These are phyloP conservation scores for Yarrowia deformans DNA, from an alignment of 805 yeast genomes.

Conservation along the genomic window DNA sequence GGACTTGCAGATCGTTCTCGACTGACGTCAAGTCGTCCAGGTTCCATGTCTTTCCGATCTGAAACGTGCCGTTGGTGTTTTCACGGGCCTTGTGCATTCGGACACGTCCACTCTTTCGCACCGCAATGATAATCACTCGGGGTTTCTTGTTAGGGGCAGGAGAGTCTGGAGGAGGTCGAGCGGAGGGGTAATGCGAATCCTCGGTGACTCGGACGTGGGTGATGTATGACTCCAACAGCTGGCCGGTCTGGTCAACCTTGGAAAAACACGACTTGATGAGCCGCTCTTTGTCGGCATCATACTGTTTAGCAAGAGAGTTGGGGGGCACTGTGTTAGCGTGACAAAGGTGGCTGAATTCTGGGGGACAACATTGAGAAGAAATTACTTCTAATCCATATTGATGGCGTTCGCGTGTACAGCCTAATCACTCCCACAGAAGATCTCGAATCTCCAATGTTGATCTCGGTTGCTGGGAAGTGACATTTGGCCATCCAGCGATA, in stretches of 20 bases:
- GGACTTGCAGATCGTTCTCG: conserved; percentile 56
- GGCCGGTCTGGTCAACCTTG: conserved; percentile 51
- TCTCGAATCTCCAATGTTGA: neutral
- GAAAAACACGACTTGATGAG: conserved; percentile 61
- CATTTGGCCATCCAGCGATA: neutral
- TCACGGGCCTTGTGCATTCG: conserved; percentile 86
- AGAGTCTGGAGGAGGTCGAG: conserved; percentile 68
- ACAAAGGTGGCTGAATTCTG: too few species aligned
- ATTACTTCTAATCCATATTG: too few species aligned
- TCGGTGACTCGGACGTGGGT: conserved; percentile 81
- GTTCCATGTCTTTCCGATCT: conserved; percentile 93
- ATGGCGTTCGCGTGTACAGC: too few species aligned
- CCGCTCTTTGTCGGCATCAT: conserved; percentile 61
- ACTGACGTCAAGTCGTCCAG: conserved; percentile 70
- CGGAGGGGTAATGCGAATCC: conserved; percentile 71
- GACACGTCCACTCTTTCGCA: conserved; percentile 70
- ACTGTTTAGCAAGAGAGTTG: conserved; percentile 59
- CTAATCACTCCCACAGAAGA: too few species aligned
- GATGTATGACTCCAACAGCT: conserved; percentile 62
- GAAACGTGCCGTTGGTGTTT: conserved; percentile 74
- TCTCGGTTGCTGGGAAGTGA: neutral
- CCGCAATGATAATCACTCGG: conserved; percentile 57
- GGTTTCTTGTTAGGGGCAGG: conserved; percentile 60
- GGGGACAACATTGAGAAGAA: neutral
- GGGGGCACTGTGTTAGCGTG: conserved; percentile 35